Percentiles rank a stretch among this genome's conserved stretches.
These are phyloP conservation scores for Cylindrotheca closterium DNA, from an alignment of 108 stramenopile species.

Conservation along the genomic window DNA sequence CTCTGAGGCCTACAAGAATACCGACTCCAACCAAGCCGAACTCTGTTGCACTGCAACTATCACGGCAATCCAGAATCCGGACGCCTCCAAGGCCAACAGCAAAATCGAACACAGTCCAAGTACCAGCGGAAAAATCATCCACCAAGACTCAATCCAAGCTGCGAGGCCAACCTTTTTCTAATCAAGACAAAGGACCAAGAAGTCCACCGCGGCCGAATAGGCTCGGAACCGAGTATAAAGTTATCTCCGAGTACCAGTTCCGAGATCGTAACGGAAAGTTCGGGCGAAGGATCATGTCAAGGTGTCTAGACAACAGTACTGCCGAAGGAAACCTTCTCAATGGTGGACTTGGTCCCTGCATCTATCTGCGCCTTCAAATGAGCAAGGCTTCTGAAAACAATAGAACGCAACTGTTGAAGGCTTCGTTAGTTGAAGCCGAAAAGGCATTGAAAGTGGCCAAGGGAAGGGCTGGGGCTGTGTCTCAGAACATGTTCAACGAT, in stretches of 20 bases:
- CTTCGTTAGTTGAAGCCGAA: constrained; percentile 8
- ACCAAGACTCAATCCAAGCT: no score
- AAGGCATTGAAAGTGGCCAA: constrained; percentile 25
- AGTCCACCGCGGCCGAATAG: neutral
- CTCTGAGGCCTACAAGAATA: no score
- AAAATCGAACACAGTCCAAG: no score
- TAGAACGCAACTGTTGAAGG: neutral
- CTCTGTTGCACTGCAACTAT: no score
- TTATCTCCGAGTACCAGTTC: neutral
- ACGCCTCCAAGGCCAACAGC: no score
- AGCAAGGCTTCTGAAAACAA: neutral
- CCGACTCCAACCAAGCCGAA: no score
- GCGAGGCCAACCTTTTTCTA: no score
- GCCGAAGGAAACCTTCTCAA: neutral
- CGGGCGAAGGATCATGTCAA: neutral
- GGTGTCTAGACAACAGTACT: neutral
- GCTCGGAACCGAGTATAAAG: neutral
- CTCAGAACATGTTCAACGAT: constrained; percentile 9
- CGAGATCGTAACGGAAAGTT: neutral
- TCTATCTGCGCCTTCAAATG: constrained; percentile 29
- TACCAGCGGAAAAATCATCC: no score
- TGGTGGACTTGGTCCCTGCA: constrained; percentile 31
- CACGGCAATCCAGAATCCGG: no score
- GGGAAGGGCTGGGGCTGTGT: constrained; percentile 21
- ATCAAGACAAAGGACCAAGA: no score